Conservation (phyloP, 768 basidiomycete genomes). For the Dacryopinax primogenitus region DNA sequence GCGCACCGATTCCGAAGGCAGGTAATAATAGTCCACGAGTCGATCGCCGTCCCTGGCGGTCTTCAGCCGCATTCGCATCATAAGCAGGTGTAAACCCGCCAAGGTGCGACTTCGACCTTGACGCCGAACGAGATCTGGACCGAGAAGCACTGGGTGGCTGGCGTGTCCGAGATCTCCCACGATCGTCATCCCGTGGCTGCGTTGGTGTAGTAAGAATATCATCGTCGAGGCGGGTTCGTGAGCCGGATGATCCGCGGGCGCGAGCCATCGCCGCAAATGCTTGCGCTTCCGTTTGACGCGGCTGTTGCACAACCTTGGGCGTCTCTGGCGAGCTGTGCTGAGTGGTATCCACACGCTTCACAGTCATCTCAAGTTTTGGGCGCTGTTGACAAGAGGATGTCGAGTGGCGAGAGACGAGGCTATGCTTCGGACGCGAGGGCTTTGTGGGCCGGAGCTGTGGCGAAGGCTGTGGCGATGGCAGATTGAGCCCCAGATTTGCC, state of each 20-base stretch:
- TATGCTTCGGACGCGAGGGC: conserved; percentile 2
- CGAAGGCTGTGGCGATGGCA: conserved; percentile 6
- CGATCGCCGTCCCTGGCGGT: neutral
- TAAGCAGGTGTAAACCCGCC: neutral
- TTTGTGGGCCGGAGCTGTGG: neutral
- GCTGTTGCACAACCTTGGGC: neutral
- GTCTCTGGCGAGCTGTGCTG: conserved; percentile 4
- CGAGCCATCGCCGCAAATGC: conserved; percentile 6
- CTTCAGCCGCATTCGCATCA: neutral
- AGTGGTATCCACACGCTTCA: neutral
- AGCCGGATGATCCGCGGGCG: conserved; percentile 1
- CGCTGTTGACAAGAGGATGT: neutral
- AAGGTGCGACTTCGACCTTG: neutral
- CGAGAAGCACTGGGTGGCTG: neutral
- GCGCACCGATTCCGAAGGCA: neutral
- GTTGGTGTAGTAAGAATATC: neutral
- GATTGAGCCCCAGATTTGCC: neutral
- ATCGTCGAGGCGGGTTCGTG: neutral
- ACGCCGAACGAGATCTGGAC: neutral
- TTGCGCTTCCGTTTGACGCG: neutral
- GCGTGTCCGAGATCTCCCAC: neutral
- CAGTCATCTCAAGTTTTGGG: neutral
- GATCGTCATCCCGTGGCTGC: neutral
- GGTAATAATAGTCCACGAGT: neutral
- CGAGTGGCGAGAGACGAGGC: neutral